Evolutionary conservation across 2,329 filamentous ascomycete genomes (phyloP).

Genomic region (Gaeumannomyces tritici): DNA sequence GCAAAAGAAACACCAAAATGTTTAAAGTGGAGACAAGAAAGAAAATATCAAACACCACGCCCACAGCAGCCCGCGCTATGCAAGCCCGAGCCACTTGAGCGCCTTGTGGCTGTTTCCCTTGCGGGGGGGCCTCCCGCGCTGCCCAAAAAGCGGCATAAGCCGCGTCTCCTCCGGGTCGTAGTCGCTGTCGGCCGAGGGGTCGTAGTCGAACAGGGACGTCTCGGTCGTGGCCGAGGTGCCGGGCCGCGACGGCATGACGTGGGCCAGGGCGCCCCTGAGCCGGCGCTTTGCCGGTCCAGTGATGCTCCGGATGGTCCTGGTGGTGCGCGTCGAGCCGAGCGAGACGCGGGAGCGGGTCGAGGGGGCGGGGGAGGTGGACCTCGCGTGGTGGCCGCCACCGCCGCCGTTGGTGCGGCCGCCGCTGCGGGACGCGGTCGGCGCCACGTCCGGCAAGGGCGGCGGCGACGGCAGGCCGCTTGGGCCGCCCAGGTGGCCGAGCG

Average conservation of each 20-base stretch:
- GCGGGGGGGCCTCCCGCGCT: slow-evolving; percentile 7
- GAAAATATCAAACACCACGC: not conserved
- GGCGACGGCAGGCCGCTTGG: not conserved
- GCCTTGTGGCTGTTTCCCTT: slow-evolving; percentile 36
- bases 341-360: slow-evolving; percentile 19
- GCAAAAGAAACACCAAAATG: not conserved
- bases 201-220: slow-evolving; percentile 8
- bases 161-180: slow-evolving; percentile 38
- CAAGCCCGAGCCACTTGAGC: slow-evolving; percentile 42
- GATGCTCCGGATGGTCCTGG: slow-evolving; percentile 18
- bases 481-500: not conserved
- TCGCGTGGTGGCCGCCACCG: not conserved
- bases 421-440: not conserved
- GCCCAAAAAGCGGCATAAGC: slow-evolving; percentile 40
- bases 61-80: slow-evolving; percentile 7
- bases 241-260: not conserved
- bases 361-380: slow-evolving; percentile 8
- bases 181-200: slow-evolving; percentile 28
- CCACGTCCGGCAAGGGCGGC: not conserved
- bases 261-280: slow-evolving; percentile 5
- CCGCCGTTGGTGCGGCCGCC: slow-evolving; percentile 1
- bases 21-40: not conserved
- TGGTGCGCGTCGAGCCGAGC: slow-evolving; percentile 21
- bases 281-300: not conserved
- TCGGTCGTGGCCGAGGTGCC: not conserved